Evolutionary conservation across 495 filamentous ascomycete genomes (phyloP).

Genomic region (Podospora appendiculata): DNA sequence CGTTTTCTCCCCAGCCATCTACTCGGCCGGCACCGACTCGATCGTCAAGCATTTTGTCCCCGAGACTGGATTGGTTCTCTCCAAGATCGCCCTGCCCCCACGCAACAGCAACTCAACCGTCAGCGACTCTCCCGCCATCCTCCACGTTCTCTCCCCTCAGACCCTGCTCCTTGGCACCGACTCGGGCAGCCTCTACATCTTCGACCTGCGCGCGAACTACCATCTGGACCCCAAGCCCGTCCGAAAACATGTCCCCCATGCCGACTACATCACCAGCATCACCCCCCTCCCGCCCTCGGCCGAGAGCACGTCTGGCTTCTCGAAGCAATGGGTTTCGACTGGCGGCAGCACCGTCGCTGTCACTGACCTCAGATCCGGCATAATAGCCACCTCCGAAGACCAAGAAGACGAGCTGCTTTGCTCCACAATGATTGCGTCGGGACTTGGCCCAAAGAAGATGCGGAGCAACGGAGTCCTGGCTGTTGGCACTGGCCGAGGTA

Average conservation of each 20-base stretch:
- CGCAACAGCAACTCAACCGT: constrained; percentile 23
- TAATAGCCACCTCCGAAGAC: constrained; percentile 79
- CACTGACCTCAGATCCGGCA: constrained; percentile 75
- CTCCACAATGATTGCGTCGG: constrained; percentile 61
- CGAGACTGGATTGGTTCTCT: constrained; percentile 69
- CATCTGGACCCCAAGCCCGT: constrained; percentile 53
- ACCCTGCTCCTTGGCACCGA: constrained; percentile 87
- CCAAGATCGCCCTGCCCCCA: constrained; percentile 62
- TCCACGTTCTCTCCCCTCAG: constrained; percentile 76
- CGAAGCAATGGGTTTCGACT: constrained; percentile 88
- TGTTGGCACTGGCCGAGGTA: constrained; percentile 70
- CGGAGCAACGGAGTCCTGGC: constrained; percentile 67
- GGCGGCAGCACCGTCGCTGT: constrained; percentile 85
- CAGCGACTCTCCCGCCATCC: constrained; percentile 62
- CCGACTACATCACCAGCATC: constrained; percentile 87
- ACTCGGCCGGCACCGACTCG: constrained; percentile 84
- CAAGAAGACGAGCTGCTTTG: constrained; percentile 89
- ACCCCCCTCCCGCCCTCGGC: constrained; percentile 72
- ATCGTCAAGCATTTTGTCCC: constrained; percentile 80
- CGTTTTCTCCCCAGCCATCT: constrained; percentile 46
- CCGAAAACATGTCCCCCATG: constrained; percentile 77
- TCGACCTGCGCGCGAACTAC: constrained; percentile 71
- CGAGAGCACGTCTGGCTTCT: constrained; percentile 72
- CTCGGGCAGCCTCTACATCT: constrained; percentile 79
- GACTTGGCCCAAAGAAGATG: constrained; percentile 50